These are phyloP conservation scores for Cercospora canescens DNA, from an alignment of 2,329 filamentous ascomycete species.

Conservation along the genomic window DNA sequence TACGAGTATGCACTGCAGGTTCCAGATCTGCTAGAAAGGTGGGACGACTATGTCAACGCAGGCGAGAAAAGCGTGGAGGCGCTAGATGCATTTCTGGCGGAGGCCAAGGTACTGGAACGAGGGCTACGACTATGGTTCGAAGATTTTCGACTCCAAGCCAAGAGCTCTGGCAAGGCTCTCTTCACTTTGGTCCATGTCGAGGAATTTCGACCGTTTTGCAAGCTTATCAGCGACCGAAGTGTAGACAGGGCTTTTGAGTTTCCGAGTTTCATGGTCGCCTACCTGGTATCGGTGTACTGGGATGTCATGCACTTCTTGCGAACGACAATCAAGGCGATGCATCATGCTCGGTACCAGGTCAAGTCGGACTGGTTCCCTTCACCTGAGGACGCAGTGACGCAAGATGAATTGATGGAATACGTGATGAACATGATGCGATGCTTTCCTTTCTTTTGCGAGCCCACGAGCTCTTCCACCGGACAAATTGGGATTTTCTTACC, in stretches of 20 bases:
- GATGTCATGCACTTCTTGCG: conserved; percentile 33
- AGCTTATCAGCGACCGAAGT: conserved; percentile 27
- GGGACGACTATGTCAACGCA: conserved; percentile 25
- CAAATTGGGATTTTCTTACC: conserved; percentile 35
- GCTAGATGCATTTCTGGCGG: conserved; percentile 24
- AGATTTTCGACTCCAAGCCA: conserved; percentile 21
- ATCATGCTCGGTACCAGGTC: conserved; percentile 22
- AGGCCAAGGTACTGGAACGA: conserved; percentile 25
- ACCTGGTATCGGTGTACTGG: conserved; percentile 35
- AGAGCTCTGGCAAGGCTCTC: conserved; percentile 5
- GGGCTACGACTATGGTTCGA: conserved; percentile 28
- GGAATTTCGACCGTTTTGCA: conserved; percentile 28
- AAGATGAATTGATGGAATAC: conserved; percentile 30
- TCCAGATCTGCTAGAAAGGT: conserved; percentile 29
- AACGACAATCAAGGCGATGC: conserved; percentile 25
- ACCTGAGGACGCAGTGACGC: conserved; percentile 19
- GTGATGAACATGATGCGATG: conserved; percentile 30
- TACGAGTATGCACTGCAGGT: conserved; percentile 35
- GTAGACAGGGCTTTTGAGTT: conserved; percentile 31
- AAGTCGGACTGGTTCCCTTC: conserved; percentile 24
- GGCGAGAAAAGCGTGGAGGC: conserved; percentile 3
- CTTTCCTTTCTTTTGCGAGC: conserved; percentile 34
- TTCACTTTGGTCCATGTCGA: conserved; percentile 25
- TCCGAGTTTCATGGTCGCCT: conserved; percentile 31
- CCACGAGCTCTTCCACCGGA: conserved; percentile 30